phyloP scores from a whole-genome alignment of 2,329 filamentous ascomycete species.

The Colletotrichum liriopes region DNA sequence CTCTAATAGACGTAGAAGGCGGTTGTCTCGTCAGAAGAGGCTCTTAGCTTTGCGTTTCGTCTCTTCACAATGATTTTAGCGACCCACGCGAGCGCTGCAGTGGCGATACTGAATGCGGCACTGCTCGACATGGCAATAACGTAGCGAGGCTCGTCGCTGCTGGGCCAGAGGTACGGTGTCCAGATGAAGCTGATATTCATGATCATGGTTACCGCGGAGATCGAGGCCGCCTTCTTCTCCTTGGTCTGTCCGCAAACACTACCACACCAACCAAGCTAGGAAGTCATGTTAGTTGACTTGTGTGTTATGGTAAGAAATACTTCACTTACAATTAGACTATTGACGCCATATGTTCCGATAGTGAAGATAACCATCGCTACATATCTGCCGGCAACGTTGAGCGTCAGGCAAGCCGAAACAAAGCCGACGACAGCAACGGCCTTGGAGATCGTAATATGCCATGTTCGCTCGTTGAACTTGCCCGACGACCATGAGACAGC shows the following conservation, averaged over 20 bases:
- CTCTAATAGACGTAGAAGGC: constrained; percentile 48
- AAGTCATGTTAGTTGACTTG: constrained; percentile 24
- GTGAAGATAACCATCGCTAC: constrained; percentile 52
- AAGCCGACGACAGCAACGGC: constrained; percentile 58
- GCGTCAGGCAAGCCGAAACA: constrained; percentile 47
- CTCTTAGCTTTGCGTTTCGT: constrained; percentile 52
- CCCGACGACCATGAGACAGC: constrained; percentile 53
- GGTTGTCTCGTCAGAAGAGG: constrained; percentile 46
- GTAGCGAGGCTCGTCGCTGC: constrained; percentile 57
- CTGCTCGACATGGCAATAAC: constrained; percentile 53
- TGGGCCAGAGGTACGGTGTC: constrained; percentile 60
- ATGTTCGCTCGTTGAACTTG: constrained; percentile 59
- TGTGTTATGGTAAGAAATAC: constrained; percentile 4
- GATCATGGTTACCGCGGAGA: constrained; percentile 50
- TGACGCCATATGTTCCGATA: constrained; percentile 50
- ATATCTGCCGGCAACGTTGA: constrained; percentile 50
- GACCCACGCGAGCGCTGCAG: constrained; percentile 55
- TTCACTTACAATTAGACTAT: constrained; percentile 51
- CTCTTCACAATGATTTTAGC: constrained; percentile 55
- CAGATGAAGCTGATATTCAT: constrained; percentile 55
- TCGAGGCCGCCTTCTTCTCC: constrained; percentile 59
- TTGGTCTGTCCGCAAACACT: constrained; percentile 58
- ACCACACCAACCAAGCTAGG: constrained; percentile 54
- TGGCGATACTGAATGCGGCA: constrained; percentile 55
- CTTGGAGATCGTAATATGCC: constrained; percentile 60